Base-by-base conservation (phyloP, 805 yeast species). In the Ogataea polymorpha region DNA sequence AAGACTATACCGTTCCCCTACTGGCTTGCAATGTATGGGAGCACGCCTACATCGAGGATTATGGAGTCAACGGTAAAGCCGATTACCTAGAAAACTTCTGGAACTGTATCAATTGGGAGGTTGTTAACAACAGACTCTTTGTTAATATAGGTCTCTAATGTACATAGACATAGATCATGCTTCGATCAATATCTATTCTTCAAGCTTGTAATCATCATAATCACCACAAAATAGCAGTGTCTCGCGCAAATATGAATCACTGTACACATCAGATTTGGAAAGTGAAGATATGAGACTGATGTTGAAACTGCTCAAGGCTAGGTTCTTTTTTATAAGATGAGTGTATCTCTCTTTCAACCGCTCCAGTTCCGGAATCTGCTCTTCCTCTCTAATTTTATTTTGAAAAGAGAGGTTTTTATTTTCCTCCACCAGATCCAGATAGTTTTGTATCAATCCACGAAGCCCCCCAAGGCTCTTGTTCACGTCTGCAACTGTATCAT, bases 1-100 rank as follows among this genome's bases (percentile, higher is more conserved):
- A 68, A 50, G 90, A 83, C 59, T 78, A 74, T 67, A 73, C 80
- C 17, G 68, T 89, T 50, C 95, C 93, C 6, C 65, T 93, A 33
- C 71, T 93, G 50, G 85, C 80, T 37, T 72, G 89, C 49, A 87
- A 81, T 63, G 73, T 85, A 51, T 90, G 97, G 96, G 95, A 91
- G 61, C 77, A 80, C 49, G 87, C 96, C n/a, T 93, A 82, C 62
- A 55, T 88, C 32, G 67, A 75, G 20, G 98, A 93, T 63, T 91
- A 82, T 64, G 96, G 97, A 34, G 73, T 86, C 38, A 68, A 63
- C 37, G 93, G 93, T 24, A 83, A 81, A 65, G 73, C 78, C 26
- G 77, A 79, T 46, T 93, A 85, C 63, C 73, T 93, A 51, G 79
- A 77, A 49, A 82, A 80, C 42, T 77, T 84, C 61, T 82, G 95